phyloP scores from a whole-genome alignment of 2,329 filamentous ascomycete genomes.

The Diplodia seriata region DNA sequence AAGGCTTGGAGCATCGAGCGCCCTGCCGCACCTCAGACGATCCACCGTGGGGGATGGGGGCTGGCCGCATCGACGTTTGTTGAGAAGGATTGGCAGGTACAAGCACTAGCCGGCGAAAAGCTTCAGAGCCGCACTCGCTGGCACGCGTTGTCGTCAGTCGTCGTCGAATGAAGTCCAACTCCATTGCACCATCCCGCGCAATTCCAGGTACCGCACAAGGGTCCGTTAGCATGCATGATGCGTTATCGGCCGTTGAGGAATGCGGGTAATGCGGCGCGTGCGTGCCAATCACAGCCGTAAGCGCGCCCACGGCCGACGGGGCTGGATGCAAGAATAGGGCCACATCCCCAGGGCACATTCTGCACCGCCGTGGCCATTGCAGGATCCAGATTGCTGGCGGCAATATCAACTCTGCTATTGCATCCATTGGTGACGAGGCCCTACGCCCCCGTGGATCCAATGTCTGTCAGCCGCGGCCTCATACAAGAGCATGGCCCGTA shows the following conservation, averaged over 20 bases:
- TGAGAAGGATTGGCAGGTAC: conserved; percentile 26
- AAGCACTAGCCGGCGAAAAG: neutral
- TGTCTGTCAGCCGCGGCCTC: conserved; percentile 19
- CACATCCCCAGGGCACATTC: conserved; percentile 8
- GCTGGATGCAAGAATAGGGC: conserved; percentile 13
- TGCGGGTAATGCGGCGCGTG: conserved; percentile 25
- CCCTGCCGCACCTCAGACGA: neutral
- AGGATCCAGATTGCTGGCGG: conserved; percentile 18
- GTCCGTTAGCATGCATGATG: conserved; percentile 21
- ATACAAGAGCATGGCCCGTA: neutral
- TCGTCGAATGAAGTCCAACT: neutral
- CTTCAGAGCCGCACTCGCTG: conserved; percentile 23
- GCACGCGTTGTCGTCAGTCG: conserved; percentile 3
- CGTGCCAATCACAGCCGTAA: conserved; percentile 19
- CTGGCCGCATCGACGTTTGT: conserved; percentile 11
- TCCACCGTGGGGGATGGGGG: neutral
- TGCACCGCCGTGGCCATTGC: conserved; percentile 3
- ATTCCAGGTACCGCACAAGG: conserved; percentile 20
- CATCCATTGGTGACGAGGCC: conserved; percentile 5
- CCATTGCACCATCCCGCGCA: conserved; percentile 14
- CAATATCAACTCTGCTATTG: conserved; percentile 6
- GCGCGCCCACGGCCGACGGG: conserved; percentile 3
- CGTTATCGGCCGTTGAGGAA: conserved; percentile 28
- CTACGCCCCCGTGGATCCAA: neutral
- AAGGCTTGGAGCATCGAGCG: neutral